Evolutionary conservation across 2,329 filamentous ascomycete species (phyloP), one percentile per base, ranked within the genome.

Genomic region (Colletotrichum sublineola): DNA sequence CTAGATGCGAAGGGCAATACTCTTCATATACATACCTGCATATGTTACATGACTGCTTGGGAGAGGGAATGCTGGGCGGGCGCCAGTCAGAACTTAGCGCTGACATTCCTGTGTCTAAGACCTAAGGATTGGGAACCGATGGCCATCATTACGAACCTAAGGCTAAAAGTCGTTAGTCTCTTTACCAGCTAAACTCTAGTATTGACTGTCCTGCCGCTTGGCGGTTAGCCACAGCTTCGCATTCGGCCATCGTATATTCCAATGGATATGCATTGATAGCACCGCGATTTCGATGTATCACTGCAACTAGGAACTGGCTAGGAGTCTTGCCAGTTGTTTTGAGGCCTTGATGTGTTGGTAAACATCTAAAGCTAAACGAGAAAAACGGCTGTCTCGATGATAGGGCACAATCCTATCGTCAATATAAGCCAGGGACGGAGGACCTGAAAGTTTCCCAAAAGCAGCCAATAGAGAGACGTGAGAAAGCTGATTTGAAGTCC

Each of bases 61-160:
- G 6, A 4, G 12, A 0, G 3, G 29, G 24, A 31, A 1, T 31
- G 24, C 9, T 40, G 29, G 33, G 36, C 15, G 9, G 15, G 40
- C 46, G 33, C 33, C 61, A 11, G 36, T 63, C 33, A 63, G 46
- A 53, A 52, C 12, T 63, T 63, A 63, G 61, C 24, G 46, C 29
- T 20, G 29, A 42, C 29, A 24, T 36, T 52, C 36, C 42, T 48
- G 2, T 24, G 33, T 2, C 20, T 20, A 9, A 20, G 4, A 9
- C 44, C 12, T 3, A 38, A 12, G 4, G 7, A 61, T 12, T 6
- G 31, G 31, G 52, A 36, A 12, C 20, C 24, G 20, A 36, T 53
- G 50, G 15, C 20, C 33, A 40, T 12, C 20, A 9, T 12, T 14
- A 1, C 55, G 36, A 40, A 15, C 9, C 33, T 24, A 40, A 40